These are phyloP conservation scores for Gracilaria domingensis DNA, from an alignment of 23 red algal species.

Conservation along the genomic window DNA sequence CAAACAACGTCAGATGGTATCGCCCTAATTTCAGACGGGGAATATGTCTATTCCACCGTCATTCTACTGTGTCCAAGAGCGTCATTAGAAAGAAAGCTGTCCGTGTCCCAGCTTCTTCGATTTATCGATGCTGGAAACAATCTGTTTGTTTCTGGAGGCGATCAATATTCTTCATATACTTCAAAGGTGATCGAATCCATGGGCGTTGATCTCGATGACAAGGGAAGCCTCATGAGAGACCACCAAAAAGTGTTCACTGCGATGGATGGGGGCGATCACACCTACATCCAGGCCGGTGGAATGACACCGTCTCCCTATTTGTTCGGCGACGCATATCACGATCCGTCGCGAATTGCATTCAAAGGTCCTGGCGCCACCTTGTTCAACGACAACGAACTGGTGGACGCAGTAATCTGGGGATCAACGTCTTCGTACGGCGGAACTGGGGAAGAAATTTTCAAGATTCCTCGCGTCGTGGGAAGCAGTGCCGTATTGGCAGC, in stretches of 20 bases:
- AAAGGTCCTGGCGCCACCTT: conserved; percentile 77
- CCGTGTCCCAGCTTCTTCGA: conserved; percentile 22
- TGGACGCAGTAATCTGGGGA: conserved; percentile 83
- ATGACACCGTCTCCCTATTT: conserved; percentile 29
- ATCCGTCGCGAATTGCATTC: conserved; percentile 58
- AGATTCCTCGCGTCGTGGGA: conserved; percentile 66
- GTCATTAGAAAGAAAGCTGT: conserved; percentile 34
- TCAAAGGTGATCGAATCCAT: conserved; percentile 58
- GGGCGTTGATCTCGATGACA: conserved; percentile 76
- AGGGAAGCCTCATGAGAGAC: conserved; percentile 42
- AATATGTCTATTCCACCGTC: conserved; percentile 50
- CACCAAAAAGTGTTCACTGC: conserved; percentile 55
- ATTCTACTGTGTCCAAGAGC: conserved; percentile 75
- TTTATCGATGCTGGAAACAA: conserved; percentile 77
- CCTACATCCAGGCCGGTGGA: conserved; percentile 79
- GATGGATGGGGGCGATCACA: conserved; percentile 50
- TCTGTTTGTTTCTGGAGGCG: conserved; percentile 56
- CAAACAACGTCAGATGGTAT: conserved; percentile 11
- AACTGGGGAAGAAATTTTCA: background rate
- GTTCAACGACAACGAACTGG: conserved; percentile 82
- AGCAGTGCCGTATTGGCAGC: conserved; percentile 73
- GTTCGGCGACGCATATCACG: conserved; percentile 10
- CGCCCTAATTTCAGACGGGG: conserved; percentile 45
- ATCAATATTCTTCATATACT: conserved; percentile 44
- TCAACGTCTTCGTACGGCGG: conserved; percentile 55